A percentile compares a stretch with the other conserved stretches of the same genome.
Conservation (phyloP, 2,329 filamentous ascomycete genomes). For the Sphaerostilbella broomeana region DNA sequence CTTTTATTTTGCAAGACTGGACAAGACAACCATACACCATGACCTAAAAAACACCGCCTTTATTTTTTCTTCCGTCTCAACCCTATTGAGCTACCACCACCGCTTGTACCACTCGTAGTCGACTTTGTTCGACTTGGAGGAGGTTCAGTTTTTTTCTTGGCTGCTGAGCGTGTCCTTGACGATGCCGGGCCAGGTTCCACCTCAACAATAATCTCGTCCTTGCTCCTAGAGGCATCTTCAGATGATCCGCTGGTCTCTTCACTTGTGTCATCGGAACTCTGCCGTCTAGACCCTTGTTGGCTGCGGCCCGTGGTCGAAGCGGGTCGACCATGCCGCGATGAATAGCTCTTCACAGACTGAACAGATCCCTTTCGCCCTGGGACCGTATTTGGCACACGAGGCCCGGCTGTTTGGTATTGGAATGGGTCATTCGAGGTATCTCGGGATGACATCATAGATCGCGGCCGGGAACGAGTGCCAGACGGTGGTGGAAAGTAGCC, state of each 20-base stretch:
- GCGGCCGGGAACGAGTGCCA: slow-evolving; percentile 33
- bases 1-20: neutral
- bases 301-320: slow-evolving; percentile 28
- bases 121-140: slow-evolving; percentile 37
- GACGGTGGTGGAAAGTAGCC: slow-evolving; percentile 46
- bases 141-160: slow-evolving; percentile 34
- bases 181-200: slow-evolving; percentile 19
- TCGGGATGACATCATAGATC: slow-evolving; percentile 23
- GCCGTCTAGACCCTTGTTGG: slow-evolving; percentile 23
- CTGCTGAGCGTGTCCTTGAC: slow-evolving; percentile 5
- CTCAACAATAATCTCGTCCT: slow-evolving; percentile 35
- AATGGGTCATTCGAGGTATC: slow-evolving; percentile 40
- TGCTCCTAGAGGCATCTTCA: slow-evolving; percentile 23
- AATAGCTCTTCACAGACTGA: slow-evolving; percentile 23
- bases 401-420: slow-evolving; percentile 43
- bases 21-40: slow-evolving; percentile 4
- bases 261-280: slow-evolving; percentile 28
- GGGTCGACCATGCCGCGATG: slow-evolving; percentile 20
- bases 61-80: slow-evolving; percentile 31
- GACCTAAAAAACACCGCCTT: slow-evolving; percentile 10
- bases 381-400: slow-evolving; percentile 31
- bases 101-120: slow-evolving; percentile 12
- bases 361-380: slow-evolving; percentile 33
- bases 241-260: slow-evolving; percentile 23
- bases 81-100: slow-evolving; percentile 16